phyloP scores from a whole-genome alignment of 2,329 filamentous ascomycete genomes.

The Aspergillus brunneoviolaceus region DNA sequence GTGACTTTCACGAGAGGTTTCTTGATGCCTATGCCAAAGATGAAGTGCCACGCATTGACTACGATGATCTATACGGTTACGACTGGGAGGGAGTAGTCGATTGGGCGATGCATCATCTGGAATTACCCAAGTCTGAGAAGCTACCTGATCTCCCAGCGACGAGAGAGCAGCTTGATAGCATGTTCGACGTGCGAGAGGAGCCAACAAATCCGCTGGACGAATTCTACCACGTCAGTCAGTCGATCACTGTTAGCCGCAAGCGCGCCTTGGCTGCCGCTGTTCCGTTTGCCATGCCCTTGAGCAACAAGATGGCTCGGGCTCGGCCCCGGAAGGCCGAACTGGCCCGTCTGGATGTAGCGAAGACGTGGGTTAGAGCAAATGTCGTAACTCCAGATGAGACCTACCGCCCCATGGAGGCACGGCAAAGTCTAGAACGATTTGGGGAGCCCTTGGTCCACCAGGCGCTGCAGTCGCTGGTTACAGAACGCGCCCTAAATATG shows the following conservation, averaged over 20 bases:
- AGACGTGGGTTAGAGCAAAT: conserved; percentile 51
- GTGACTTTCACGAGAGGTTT: conserved; percentile 48
- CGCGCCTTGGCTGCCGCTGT: conserved; percentile 34
- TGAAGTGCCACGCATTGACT: conserved; percentile 47
- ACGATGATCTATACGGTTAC: conserved; percentile 43
- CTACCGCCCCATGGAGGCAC: conserved; percentile 42
- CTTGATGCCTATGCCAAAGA: conserved; percentile 46
- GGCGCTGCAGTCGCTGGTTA: conserved; percentile 43
- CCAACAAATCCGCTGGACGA: conserved; percentile 34
- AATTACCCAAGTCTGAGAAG: conserved; percentile 38
- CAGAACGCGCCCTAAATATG: conserved; percentile 41
- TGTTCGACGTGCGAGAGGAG: conserved; percentile 44
- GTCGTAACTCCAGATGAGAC: conserved; percentile 44
- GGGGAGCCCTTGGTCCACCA: conserved; percentile 37
- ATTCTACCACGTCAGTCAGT: conserved; percentile 33
- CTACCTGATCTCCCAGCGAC: conserved; percentile 46
- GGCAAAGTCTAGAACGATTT: conserved; percentile 32
- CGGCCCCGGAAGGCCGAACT: conserved; percentile 20
- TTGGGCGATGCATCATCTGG: conserved; percentile 47
- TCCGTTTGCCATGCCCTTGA: conserved; percentile 36
- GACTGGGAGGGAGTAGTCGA: conserved; percentile 49
- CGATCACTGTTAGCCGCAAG: conserved; percentile 35
- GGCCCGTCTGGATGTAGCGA: conserved; percentile 38
- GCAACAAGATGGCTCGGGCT: conserved; percentile 7
- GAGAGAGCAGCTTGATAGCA: conserved; percentile 40